These are phyloP conservation scores for Rhinocladiella mackenziei DNA, from an alignment of 2,329 filamentous ascomycete genomes.

Conservation along the genomic window DNA sequence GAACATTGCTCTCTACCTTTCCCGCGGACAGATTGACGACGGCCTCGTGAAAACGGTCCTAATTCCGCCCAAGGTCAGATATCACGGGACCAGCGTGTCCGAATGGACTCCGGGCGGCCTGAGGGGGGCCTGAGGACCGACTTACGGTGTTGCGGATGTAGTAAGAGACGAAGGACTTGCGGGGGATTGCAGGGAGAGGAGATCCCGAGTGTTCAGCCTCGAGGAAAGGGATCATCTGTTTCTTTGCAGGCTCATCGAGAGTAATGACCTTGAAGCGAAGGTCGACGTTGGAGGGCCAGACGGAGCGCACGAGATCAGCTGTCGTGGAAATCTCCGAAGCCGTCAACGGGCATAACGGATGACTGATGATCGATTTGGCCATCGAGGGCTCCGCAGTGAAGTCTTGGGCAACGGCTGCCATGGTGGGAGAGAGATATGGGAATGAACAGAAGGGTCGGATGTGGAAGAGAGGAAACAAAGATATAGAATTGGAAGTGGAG, in stretches of 20 bases:
- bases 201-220: conserved; percentile 57
- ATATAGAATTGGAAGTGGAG: too few relatives aligned
- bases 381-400: conserved; percentile 17
- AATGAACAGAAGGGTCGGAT: conserved; percentile 4
- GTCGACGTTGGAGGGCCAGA: conserved; percentile 32
- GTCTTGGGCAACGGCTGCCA: conserved; percentile 24
- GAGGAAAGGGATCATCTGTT: conserved; percentile 55
- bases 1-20: conserved; percentile 49
- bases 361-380: conserved; percentile 24
- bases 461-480: not conserved
- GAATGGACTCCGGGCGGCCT: too few relatives aligned
- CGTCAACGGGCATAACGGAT: conserved; percentile 33
- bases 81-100: too few relatives aligned
- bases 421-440: conserved; percentile 3
- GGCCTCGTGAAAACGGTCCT: conserved; percentile 56
- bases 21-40: conserved; percentile 49
- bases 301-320: conserved; percentile 28
- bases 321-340: conserved; percentile 31
- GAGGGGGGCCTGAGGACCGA: too few relatives aligned
- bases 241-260: conserved; percentile 61
- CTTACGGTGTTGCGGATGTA: conserved; percentile 51
- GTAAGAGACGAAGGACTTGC: conserved; percentile 52
- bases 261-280: conserved; percentile 63
- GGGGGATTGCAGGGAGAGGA: conserved; percentile 47
- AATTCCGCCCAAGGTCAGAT: too few relatives aligned